Evolutionary conservation across 495 filamentous ascomycete genomes (phyloP), one percentile per base, ranked within the genome.

Genomic region (Penicillium bialowiezense): DNA sequence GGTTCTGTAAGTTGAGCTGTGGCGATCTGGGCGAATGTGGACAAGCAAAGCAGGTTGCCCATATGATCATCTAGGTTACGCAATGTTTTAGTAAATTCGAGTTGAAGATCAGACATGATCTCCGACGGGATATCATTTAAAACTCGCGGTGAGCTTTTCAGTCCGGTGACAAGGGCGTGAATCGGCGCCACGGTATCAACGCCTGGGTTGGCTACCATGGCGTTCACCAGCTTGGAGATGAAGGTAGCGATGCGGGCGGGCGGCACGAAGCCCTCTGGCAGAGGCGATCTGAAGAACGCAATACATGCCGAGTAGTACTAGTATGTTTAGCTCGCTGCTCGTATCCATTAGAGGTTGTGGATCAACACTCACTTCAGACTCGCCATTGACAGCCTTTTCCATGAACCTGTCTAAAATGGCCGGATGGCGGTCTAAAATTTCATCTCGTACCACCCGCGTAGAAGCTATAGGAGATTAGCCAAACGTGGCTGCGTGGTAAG

Each of bases 41-140:
- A 75, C 5, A 81, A 65, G 20, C 74, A 79, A 28, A 80, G 51
- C 6, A 81, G 58, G 26, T 72, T 74, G 5, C 68, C 73, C 59
- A 73, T 63, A 17, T 74, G 73, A 37, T 77, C 68, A 23, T 75
- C 68, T 7, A 73, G 51, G 24, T 72, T 72, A 39, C 71, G 71
- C 14, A 81, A 50, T 2, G 71, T 72, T 20, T 70, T 71, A 10
- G 70, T 73, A 4, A 76, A 63, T 43, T 76, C 69, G 10, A 68
- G 29, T 52, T 79, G 77, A 17, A 79, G 56, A 14, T 53, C 69
- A 5, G 59, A 62, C 62, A 79, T 72, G 2, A 67, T 48, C 28
- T 76, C 69, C 0, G 45, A 48, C 1, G 74, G 60, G 4, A 79
- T 43, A 12, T 67, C 64, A 37, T 68, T 43, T 0, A 76, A 33